Conservation (phyloP, 129 eudicot species). For the Arctium minus region DNA sequence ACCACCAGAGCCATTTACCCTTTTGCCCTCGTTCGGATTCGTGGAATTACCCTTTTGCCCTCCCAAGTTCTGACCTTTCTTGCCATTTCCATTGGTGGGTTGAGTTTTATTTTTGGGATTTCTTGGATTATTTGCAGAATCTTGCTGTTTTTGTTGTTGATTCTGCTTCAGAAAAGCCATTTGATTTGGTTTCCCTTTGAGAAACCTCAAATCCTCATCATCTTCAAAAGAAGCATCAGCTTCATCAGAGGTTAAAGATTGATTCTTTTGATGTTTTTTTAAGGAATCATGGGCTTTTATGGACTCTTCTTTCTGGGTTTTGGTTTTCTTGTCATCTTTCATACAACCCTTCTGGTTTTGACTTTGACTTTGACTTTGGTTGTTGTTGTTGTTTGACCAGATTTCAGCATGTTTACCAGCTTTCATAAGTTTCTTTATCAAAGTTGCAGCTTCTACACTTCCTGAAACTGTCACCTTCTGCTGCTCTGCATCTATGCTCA, state of each 20-base stretch:
- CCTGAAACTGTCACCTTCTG: conserved; percentile 82
- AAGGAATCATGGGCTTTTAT: conserved; percentile 46
- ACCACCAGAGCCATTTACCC: conserved; percentile 41
- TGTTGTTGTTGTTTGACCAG: conserved; percentile 52
- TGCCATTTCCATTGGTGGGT: conserved; percentile 41
- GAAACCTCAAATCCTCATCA: conserved; percentile 46
- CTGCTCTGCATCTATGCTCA: conserved; percentile 66
- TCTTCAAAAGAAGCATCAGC: conserved; percentile 38
- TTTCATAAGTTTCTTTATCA: conserved; percentile 58
- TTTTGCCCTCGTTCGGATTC: conserved; percentile 35
- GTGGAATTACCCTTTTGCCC: conserved; percentile 31
- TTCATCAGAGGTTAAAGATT: conserved; percentile 28
- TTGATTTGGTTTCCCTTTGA: conserved; percentile 42
- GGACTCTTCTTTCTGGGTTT: conserved; percentile 42
- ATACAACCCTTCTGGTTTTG: conserved; percentile 40
- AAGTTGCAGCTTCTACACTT: conserved; percentile 51
- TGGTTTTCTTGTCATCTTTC: conserved; percentile 54
- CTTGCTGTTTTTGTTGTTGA: conserved; percentile 34
- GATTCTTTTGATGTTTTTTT: conserved; percentile 48
- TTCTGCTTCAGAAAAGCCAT: conserved; percentile 44
- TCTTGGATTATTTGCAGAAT: background rate
- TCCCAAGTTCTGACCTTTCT: conserved; percentile 41
- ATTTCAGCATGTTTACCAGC: conserved; percentile 81
- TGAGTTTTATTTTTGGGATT: conserved; percentile 26
- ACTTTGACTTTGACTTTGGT: conserved; percentile 43